Base-by-base conservation (phyloP, 345 rosid species). In the Citrus unshiu region DNA sequence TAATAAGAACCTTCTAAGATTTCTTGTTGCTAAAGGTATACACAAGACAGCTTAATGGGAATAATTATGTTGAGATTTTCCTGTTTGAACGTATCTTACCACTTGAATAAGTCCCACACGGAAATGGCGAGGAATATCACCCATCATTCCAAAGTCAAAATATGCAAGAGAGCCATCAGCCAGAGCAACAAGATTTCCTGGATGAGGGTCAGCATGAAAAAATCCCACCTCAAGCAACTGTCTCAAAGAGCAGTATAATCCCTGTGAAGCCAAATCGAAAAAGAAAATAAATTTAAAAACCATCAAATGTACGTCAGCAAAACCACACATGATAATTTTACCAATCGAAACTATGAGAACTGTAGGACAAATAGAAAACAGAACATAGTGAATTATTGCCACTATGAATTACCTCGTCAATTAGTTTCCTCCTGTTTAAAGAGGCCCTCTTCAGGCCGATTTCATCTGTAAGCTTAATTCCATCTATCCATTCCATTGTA, bases 151-250 rank as follows among this genome's bases (percentile, higher is more conserved):
- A 79, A 94, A 96, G 87, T 96, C 99, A 75, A 96, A 90, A 86
- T 94, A 96, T 67, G 94, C 99, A 66, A 96, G 95, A 84, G 81
- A 83, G 39, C 98, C 98, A 77, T 84, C 78, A 46, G 78, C 78
- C 58, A 89, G 83, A 51, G 97, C 99, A 78, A 94, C 95, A 79
- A 96, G 98, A 78, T 96, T 96, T 86, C 99, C 99, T 76, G 99
- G 99, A 85, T 96, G 98, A 16, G 98, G 98, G 84, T 96, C 99
- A 56, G 99, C 99, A 85, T 96, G 99, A 84, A 96, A 96, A 87
- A 91, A 96, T 72, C 99, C 99, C 61, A 89, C 92, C 87, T 96
- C 98, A 76, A 96, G 98, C 84, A 96, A 85, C 80, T 96, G 99
- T 86, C 91, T 92, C 82, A 93, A 85, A 40, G 99, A 96, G 90